These are phyloP conservation scores for Xylaria bambusicola DNA, from an alignment of 495 filamentous ascomycete genomes.

Conservation along the genomic window DNA sequence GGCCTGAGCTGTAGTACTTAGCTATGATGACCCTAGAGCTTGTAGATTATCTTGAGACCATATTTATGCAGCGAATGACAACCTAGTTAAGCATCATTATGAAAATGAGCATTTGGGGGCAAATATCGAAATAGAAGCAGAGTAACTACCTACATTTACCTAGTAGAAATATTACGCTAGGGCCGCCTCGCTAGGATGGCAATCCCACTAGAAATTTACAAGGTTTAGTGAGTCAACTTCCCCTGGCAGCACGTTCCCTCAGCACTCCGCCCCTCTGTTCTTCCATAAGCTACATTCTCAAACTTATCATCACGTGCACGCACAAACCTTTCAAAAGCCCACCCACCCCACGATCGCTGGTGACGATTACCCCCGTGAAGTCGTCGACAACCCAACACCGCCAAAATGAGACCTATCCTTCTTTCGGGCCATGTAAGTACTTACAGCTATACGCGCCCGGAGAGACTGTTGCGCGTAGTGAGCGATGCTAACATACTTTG, in stretches of 20 bases:
- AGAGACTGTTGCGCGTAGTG: constrained; percentile 16
- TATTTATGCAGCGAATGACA: too few relatives aligned
- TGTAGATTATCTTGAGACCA: too few relatives aligned
- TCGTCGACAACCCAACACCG: constrained; percentile 19
- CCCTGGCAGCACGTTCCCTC: background rate
- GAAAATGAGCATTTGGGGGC: too few relatives aligned
- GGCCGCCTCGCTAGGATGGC: background rate
- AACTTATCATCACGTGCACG: constrained; percentile 24
- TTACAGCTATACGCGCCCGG: constrained; percentile 21
- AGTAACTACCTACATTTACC: too few relatives aligned
- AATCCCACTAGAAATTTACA: background rate
- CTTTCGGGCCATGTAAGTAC: constrained; percentile 81
- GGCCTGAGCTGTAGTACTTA: too few relatives aligned
- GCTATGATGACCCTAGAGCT: too few relatives aligned
- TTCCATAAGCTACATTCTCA: too few relatives aligned
- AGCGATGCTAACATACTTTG: constrained; percentile 36
- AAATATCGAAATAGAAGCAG: too few relatives aligned
- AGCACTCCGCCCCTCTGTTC: too few relatives aligned
- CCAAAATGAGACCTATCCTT: constrained; percentile 89
- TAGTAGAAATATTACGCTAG: too few relatives aligned
- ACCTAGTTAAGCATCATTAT: too few relatives aligned
- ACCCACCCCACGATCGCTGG: constrained; percentile 27
- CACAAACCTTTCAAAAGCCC: constrained; percentile 36
- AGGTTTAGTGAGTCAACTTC: constrained; percentile 14
- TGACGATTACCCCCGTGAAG: constrained; percentile 18